phyloP scores from a whole-genome alignment of 345 rosid genomes.

The Eucalyptus polybractea region DNA sequence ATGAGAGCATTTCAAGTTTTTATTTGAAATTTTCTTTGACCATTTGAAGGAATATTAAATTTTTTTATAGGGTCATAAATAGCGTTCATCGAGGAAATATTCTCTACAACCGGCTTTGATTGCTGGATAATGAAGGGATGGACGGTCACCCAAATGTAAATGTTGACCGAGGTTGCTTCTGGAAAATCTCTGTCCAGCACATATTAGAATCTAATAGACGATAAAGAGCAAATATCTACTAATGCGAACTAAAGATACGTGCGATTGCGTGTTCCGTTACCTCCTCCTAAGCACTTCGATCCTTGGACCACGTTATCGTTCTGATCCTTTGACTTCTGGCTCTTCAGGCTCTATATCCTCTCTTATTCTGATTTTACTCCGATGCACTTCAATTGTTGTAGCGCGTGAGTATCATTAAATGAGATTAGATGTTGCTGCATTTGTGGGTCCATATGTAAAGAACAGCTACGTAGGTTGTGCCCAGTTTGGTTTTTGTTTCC shows the following conservation, averaged over 20 bases:
- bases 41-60: too few species aligned
- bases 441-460: not conserved
- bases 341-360: too few species aligned
- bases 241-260: too few species aligned
- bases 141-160: not conserved
- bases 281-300: too few species aligned
- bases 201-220: not conserved
- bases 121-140: not conserved
- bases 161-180: not conserved
- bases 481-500: not conserved
- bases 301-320: too few species aligned
- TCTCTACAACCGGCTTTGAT: not conserved
- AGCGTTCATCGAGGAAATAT: not conserved
- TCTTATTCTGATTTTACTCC: too few species aligned
- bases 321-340: too few species aligned
- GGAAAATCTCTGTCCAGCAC: not conserved
- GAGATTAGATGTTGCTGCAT: not conserved
- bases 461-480: not conserved
- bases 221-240: not conserved
- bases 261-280: too few species aligned
- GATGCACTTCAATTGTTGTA: too few species aligned
- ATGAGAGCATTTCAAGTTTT: too few species aligned
- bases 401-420: too few species aligned
- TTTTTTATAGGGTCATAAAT: not conserved
- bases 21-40: too few species aligned